These are phyloP conservation scores for Chaetomium cochliodes DNA, from an alignment of 495 filamentous ascomycete genomes.

Conservation along the genomic window DNA sequence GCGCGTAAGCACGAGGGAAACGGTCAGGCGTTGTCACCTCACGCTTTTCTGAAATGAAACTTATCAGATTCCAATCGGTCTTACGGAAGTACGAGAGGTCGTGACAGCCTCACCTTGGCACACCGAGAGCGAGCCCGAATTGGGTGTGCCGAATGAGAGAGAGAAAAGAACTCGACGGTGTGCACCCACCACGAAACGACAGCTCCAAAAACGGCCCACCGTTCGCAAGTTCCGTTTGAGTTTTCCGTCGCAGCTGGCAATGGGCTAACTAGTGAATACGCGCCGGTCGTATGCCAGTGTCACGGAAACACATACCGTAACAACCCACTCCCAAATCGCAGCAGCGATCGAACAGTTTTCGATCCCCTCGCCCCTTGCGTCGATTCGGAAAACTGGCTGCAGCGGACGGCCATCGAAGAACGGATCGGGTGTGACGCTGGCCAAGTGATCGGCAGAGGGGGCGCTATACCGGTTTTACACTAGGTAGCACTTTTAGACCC, in stretches of 20 bases:
- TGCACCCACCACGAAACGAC: no score
- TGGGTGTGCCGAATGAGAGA: background rate
- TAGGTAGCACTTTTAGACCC: no score
- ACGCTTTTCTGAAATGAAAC: background rate
- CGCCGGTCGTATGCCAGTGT: no score
- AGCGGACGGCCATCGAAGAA: background rate
- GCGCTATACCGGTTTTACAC: no score
- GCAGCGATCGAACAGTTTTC: background rate
- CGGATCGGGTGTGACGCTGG: conserved; percentile 1
- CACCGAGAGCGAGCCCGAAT: background rate
- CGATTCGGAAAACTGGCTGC: conserved; percentile 1
- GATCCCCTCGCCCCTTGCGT: conserved; percentile 2
- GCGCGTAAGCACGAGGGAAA: conserved; percentile 6
- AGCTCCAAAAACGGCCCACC: background rate
- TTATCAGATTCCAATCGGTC: background rate
- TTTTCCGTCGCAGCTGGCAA: no score
- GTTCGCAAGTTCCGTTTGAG: no score
- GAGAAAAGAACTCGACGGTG: no score
- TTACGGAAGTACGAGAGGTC: background rate
- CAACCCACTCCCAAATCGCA: background rate
- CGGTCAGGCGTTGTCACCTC: background rate
- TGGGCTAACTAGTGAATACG: background rate
- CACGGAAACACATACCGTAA: background rate
- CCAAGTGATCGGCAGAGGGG: no score
- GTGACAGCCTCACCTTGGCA: background rate